Evolutionary conservation across 106 monocot species (phyloP).

Genomic region (Triglochin maritima): DNA sequence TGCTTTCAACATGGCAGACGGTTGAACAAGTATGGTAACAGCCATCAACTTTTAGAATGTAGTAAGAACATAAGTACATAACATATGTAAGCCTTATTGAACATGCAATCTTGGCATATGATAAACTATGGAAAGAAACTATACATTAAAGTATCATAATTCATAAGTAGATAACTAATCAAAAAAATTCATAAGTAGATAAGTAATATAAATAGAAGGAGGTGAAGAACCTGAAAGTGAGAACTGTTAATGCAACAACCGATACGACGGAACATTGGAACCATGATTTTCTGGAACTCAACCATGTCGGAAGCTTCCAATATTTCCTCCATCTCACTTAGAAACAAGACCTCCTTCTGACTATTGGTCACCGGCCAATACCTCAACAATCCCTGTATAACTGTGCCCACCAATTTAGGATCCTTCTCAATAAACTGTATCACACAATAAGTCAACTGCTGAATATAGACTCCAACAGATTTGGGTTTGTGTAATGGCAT

Average conservation of each 20-base stretch:
- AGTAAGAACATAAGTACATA: too few relatives aligned
- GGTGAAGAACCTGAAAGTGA: conserved; percentile 56
- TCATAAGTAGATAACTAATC: too few relatives aligned
- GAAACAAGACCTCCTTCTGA: conserved; percentile 91
- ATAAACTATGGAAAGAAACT: too few relatives aligned
- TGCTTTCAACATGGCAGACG: too few relatives aligned
- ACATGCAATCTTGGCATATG: too few relatives aligned
- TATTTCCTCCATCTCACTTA: conserved; percentile 83
- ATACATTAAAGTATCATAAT: too few relatives aligned
- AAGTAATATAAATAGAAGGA: too few relatives aligned
- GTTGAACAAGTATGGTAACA: too few relatives aligned
- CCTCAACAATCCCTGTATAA: conserved; percentile 62
- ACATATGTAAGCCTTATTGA: too few relatives aligned
- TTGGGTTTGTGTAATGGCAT: conserved; percentile 81
- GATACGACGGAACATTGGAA: conserved; percentile 60
- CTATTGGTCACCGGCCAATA: conserved; percentile 83
- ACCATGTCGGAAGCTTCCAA: conserved; percentile 44
- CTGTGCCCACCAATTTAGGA: conserved; percentile 54
- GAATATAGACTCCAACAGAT: conserved; percentile 60
- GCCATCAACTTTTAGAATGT: too few relatives aligned
- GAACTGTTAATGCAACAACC: conserved; percentile 63
- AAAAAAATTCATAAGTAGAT: too few relatives aligned
- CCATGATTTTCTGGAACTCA: conserved; percentile 78
- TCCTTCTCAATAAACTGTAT: conserved; percentile 82
- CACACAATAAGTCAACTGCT: conserved; percentile 77